Base-by-base conservation (phyloP, 805 yeast genomes). In the Lachancea thermotolerans region DNA sequence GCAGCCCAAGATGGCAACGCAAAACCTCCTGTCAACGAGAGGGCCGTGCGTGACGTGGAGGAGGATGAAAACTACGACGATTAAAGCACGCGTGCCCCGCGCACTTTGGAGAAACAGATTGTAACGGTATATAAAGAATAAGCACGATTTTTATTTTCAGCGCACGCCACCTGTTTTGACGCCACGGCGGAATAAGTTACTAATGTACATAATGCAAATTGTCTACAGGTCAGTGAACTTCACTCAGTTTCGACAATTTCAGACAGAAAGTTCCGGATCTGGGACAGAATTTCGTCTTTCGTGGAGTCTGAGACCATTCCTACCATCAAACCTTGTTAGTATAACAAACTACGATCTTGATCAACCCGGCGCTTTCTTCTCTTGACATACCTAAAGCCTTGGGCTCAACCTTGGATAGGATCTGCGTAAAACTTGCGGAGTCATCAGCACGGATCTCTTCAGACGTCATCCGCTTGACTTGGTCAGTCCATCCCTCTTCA, bases 401-500 rank as follows among this genome's bases (percentile, higher is more conserved):
- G 7, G 85, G 82, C 54, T 79, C 84, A 10, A 87, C 60, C 28
- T 69, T 66, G 10, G 72, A 56, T 37, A 76, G 67, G 11, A 86
- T 60, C 33, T 70, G 70, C 3, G 75, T 77, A 49, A 81, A 81
- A 51, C 71, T 80, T 10, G 77, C 70, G 10, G 64, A 60, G 33
- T 68, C 71, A 18, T 69, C 68, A n/a, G 61, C 54, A 27, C 67
- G 47, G 34, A 50, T 55, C 63, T 48, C 57, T 74, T 74, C 60
- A 65, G 75, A 48, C 49, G 95, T 84, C 35, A 83, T 53, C 34
- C 73, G 74, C 38, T 78, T 72, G 25, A 90, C 80, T 44, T 81
- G 73, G 54, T 87, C 95, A 49, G 78, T 79, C 97, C 97, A 90
- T 5, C 96, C 96, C 1, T 82, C 74, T 57, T 85, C 84, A 42